Evolutionary conservation across 768 basidiomycete species (phyloP).

Genomic region (Lactarius hatsudake): DNA sequence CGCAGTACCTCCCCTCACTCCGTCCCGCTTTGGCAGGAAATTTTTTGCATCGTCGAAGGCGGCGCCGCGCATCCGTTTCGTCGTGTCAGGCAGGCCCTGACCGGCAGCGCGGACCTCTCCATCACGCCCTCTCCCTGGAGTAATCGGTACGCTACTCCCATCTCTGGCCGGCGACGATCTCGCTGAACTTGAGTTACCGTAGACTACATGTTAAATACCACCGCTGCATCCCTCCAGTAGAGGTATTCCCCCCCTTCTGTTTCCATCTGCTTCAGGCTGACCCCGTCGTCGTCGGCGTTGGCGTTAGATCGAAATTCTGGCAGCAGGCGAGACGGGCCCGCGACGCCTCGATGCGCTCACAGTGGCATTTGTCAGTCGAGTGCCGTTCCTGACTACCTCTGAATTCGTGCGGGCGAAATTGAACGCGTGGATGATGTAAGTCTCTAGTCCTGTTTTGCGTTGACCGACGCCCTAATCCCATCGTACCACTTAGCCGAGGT

Average conservation of each 20-base stretch:
- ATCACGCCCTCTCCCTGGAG: constrained; percentile 81
- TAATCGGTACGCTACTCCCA: constrained; percentile 54
- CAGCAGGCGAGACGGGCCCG: constrained; percentile 79
- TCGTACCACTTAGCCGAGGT: constrained; percentile 48
- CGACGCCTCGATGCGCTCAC: constrained; percentile 67
- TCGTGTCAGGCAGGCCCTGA: constrained; percentile 72
- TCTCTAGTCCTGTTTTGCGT: background rate
- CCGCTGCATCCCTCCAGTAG: constrained; percentile 72
- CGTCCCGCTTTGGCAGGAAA: constrained; percentile 51
- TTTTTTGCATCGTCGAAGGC: constrained; percentile 80
- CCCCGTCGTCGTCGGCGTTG: constrained; percentile 9
- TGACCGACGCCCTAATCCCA: constrained; percentile 17
- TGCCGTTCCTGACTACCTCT: constrained; percentile 81
- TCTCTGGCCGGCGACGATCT: constrained; percentile 10
- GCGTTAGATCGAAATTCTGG: constrained; percentile 73
- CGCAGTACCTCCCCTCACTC: constrained; percentile 25
- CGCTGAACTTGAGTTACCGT: constrained; percentile 24
- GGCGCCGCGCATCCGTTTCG: constrained; percentile 72
- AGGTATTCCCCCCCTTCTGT: constrained; percentile 44
- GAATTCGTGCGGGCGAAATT: constrained; percentile 86
- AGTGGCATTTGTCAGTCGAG: constrained; percentile 61
- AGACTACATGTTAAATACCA: constrained; percentile 77
- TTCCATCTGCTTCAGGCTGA: background rate
- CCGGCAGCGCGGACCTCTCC: constrained; percentile 61
- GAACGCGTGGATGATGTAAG: constrained; percentile 79